Evolutionary conservation across 2,329 filamentous ascomycete genomes (phyloP).

Genomic region (Xylariaceae sp.): DNA sequence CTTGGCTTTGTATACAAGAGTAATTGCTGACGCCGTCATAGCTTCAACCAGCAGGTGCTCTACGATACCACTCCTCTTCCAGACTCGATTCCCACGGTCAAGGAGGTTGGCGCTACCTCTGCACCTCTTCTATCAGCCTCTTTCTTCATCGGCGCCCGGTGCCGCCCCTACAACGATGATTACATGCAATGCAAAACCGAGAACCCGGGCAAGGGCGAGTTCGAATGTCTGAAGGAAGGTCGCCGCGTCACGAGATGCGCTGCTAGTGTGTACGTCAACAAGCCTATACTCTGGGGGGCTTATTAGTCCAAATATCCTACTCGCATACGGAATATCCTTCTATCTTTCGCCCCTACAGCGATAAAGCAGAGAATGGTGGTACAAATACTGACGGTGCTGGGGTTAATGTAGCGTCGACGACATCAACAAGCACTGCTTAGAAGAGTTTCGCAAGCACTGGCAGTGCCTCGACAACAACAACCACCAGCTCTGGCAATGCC

Average conservation of each 20-base stretch:
- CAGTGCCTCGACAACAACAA: slow-evolving; percentile 96
- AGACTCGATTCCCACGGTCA: slow-evolving; percentile 87
- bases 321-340: background rate
- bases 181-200: slow-evolving; percentile 99
- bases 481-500: slow-evolving; percentile 96
- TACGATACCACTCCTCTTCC: slow-evolving; percentile 96
- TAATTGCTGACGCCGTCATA: slow-evolving; percentile 48
- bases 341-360: background rate
- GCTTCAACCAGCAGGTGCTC: slow-evolving; percentile 93
- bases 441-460: slow-evolving; percentile 93
- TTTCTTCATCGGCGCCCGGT: slow-evolving; percentile 97
- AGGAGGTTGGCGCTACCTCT: slow-evolving; percentile 91
- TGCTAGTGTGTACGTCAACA: slow-evolving; percentile 83
- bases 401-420: slow-evolving; percentile 75
- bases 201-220: slow-evolving; percentile 86
- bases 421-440: slow-evolving; percentile 92
- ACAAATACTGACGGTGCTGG: slow-evolving; percentile 7
- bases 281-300: background rate
- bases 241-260: slow-evolving; percentile 96
- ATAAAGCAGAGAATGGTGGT: background rate
- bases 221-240: slow-evolving; percentile 95
- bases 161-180: slow-evolving; percentile 96
- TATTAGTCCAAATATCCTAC: background rate
- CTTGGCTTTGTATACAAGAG: background rate
- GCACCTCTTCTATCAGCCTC: slow-evolving; percentile 90